Conservation (phyloP, 2,329 filamentous ascomycete species). For the Helotiales sp. region DNA sequence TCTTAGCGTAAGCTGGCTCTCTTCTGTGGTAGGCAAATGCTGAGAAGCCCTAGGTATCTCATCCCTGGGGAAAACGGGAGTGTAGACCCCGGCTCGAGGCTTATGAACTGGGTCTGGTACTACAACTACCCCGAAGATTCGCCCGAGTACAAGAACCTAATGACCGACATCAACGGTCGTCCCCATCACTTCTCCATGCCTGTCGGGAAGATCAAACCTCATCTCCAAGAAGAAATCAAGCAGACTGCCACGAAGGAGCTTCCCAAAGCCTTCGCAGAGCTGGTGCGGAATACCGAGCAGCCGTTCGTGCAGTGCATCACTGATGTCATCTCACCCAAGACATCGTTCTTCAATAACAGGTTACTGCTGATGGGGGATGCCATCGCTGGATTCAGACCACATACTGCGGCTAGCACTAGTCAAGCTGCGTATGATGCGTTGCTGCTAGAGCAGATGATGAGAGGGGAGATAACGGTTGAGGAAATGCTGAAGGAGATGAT, state of each 20-base stretch:
- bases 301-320: background rate
- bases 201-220: conserved; percentile 23
- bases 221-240: conserved; percentile 25
- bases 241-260: conserved; percentile 17
- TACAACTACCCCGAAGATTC: conserved; percentile 40
- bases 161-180: conserved; percentile 42
- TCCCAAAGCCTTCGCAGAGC: conserved; percentile 15
- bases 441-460: conserved; percentile 22
- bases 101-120: conserved; percentile 54
- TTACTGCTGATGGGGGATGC: conserved; percentile 50
- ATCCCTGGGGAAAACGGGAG: background rate
- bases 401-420: conserved; percentile 50
- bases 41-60: background rate
- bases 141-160: conserved; percentile 35
- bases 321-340: background rate
- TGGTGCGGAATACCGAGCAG: background rate
- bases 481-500: conserved; percentile 21
- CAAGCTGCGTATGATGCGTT: conserved; percentile 45
- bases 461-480: conserved; percentile 17
- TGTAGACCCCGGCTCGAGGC: conserved; percentile 46
- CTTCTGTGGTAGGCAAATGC: conserved; percentile 35
- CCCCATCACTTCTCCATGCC: conserved; percentile 35
- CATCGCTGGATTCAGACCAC: conserved; percentile 50
- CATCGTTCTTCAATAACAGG: conserved; percentile 36
- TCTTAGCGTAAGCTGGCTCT: conserved; percentile 39